Base-by-base conservation (phyloP, 768 basidiomycete genomes). In the Calvatia gigantea region DNA sequence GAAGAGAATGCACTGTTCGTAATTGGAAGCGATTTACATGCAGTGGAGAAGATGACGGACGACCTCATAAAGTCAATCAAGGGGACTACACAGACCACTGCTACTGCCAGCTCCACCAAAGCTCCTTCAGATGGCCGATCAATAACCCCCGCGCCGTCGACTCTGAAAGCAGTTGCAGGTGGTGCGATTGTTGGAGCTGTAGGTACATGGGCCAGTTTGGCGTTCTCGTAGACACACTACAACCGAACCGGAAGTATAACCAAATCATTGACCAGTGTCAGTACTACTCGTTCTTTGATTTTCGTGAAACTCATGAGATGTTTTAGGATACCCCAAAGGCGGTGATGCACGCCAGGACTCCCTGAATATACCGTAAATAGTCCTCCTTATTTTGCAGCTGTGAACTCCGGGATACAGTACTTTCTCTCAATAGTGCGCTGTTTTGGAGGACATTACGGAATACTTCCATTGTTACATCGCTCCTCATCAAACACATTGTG, bases 181-280 rank as follows among this genome's bases (percentile, higher is more conserved):
- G 82, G 79, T 43, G 81, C 76, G n/a, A 72, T 85, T 15, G 75
- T 85, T 17, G 84, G 84, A 37, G 84, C 80, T 37, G 80, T 83
- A 6, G 82, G 82, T 38, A 75, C 82, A 46, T 84, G 77, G 73
- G 80, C 80, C 17, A 81, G 82, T 14, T 73, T 85, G 50, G 84
- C 84, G 29, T 74, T 78, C 67, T 61, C 81, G 58, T 78, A 52
- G 61, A 19, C 12, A 7, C 28, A 19, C 47, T 31, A 23, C 15
- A 15, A 14, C 32, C 9, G 41, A 17, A 37, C 17, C 11, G 21
- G 17, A n/a, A 21, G 5, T 12, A 38, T 21, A n/a, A 9, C 38
- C 6, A 15, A 35, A 23, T 19, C 50, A 19, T 50, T 51, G 37
- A 23, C 25, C 23, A 12, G 17, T 15, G 33, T 51, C 39, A 37